A percentile compares a stretch with the other conserved stretches of the same genome.
These are phyloP conservation scores for Phytophthora pistaciae DNA, from an alignment of 352 stramenopile genomes.

Conservation along the genomic window DNA sequence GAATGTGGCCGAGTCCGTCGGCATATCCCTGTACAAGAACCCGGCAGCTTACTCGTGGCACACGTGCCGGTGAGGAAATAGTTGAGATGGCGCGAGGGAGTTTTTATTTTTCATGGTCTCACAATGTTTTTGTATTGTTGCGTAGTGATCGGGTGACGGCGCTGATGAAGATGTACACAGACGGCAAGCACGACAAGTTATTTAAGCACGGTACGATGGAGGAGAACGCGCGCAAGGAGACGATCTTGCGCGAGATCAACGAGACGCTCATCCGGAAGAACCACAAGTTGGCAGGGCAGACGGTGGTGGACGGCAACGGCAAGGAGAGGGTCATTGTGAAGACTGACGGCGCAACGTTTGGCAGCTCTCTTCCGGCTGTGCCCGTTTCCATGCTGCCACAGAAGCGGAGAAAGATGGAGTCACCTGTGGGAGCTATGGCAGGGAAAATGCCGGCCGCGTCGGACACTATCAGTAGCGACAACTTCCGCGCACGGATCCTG, in stretches of 20 bases:
- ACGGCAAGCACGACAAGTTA: constrained; percentile 86
- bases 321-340: constrained; percentile 30
- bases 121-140: constrained; percentile 25
- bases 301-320: constrained; percentile 22
- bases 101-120: constrained; percentile 8
- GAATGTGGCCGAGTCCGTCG: constrained; percentile 69
- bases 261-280: constrained; percentile 56
- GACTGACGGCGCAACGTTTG: constrained; percentile 14
- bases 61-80: constrained; percentile 68
- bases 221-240: constrained; percentile 75
- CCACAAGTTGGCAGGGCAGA: constrained; percentile 48
- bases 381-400: constrained; percentile 7
- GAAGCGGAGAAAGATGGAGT: constrained; percentile 41
- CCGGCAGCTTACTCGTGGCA: constrained; percentile 81
- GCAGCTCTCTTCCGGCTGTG: not conserved
- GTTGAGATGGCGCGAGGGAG: not conserved
- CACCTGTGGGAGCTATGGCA: not conserved
- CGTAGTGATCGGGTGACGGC: constrained; percentile 71
- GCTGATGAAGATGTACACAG: constrained; percentile 82
- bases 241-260: constrained; percentile 72
- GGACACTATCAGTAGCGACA: constrained; percentile 42
- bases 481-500: constrained; percentile 70
- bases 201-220: constrained; percentile 82
- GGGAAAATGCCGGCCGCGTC: constrained; percentile 8
- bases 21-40: constrained; percentile 74